phyloP scores from a whole-genome alignment of 1,284 basidiomycete species.

The Meira nashicola region DNA sequence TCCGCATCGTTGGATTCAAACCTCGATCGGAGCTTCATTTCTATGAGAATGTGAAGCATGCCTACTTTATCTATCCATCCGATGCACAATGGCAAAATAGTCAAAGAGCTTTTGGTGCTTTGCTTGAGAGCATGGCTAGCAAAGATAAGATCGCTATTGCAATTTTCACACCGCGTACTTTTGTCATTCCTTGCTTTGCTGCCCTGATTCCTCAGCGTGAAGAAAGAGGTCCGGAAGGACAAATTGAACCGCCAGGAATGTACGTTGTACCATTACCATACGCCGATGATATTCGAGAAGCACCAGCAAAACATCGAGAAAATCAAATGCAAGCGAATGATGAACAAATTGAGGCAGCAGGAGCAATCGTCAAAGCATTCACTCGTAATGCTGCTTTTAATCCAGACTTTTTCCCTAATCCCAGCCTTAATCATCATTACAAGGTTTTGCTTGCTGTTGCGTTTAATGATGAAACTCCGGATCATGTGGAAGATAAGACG shows the following conservation, averaged over 20 bases:
- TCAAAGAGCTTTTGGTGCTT: conserved; percentile 71
- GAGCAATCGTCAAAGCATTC: conserved; percentile 71
- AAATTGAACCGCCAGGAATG: conserved; percentile 69
- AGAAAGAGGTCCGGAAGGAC: conserved; percentile 60
- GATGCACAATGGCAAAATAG: conserved; percentile 58
- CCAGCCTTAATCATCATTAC: conserved; percentile 77
- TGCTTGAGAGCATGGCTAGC: conserved; percentile 75
- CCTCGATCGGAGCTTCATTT: conserved; percentile 62
- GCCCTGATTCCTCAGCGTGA: conserved; percentile 74
- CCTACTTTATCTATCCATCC: conserved; percentile 85
- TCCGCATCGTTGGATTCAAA: conserved; percentile 90
- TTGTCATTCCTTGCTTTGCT: conserved; percentile 73
- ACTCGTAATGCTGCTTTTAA: conserved; percentile 73
- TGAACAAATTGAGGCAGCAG: conserved; percentile 66
- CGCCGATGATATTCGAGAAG: conserved; percentile 83
- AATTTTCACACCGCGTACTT: conserved; percentile 67
- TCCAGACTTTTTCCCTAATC: conserved; percentile 87
- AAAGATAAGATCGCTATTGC: conserved; percentile 79
- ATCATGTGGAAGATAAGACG: conserved; percentile 72
- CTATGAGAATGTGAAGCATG: conserved; percentile 86
- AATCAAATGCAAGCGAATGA: conserved; percentile 59
- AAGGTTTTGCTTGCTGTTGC: conserved; percentile 83
- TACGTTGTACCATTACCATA: conserved; percentile 87
- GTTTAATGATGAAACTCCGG: conserved; percentile 67
- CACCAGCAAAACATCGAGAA: conserved; percentile 57